Evolutionary conservation across 768 basidiomycete genomes (phyloP).

Genomic region (Udeniomyces megalosporus): DNA sequence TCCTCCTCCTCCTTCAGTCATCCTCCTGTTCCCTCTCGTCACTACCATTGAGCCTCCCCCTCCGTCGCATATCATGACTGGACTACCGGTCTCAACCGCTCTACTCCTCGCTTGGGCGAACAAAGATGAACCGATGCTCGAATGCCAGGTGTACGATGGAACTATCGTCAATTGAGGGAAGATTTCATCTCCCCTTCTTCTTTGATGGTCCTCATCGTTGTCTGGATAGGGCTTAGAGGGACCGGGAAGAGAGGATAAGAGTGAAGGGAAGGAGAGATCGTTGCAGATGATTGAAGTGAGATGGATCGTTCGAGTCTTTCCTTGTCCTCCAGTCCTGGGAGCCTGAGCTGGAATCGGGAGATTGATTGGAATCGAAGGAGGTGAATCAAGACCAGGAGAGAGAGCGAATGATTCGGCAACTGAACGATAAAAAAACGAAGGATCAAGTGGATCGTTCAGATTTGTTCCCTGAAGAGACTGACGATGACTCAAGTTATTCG

Average conservation of each 20-base stretch:
- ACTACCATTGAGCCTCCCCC: no score
- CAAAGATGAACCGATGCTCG: not conserved
- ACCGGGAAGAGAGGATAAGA: not conserved
- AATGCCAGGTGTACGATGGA: not conserved
- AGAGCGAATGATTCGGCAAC: conserved; percentile 11
- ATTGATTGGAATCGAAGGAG: not conserved
- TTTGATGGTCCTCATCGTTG: not conserved
- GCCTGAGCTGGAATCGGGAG: not conserved
- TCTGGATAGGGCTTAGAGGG: not conserved
- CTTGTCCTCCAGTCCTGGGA: not conserved
- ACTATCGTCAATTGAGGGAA: not conserved
- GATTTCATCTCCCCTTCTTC: no score
- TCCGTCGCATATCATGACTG: conserved; percentile 1
- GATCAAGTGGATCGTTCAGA: no score
- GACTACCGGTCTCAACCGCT: not conserved
- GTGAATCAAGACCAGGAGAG: not conserved
- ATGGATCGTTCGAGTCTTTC: not conserved
- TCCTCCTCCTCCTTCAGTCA: no score
- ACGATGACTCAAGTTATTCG: no score
- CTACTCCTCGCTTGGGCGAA: not conserved
- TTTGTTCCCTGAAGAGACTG: no score
- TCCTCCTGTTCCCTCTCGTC: no score
- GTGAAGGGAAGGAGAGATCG: not conserved
- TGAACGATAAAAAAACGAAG: not conserved
- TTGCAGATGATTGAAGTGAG: conserved; percentile 5